Conservation (phyloP, 768 basidiomycete genomes). For the Gloeostereum incarnatum region DNA sequence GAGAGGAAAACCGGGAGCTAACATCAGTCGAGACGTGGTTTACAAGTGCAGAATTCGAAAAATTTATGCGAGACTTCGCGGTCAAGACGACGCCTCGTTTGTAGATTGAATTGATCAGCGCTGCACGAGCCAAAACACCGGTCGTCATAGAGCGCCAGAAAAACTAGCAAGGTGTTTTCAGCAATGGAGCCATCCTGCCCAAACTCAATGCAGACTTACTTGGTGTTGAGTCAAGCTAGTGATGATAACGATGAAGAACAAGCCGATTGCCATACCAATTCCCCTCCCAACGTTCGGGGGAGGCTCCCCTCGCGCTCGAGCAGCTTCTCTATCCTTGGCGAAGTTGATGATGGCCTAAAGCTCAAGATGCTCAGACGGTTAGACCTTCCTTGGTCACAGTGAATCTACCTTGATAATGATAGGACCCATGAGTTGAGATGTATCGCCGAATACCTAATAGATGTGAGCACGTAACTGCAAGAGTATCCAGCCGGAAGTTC, state of each 20-base stretch:
- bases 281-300: constrained; percentile 40
- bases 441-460: constrained; percentile 48
- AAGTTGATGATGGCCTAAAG: constrained; percentile 53
- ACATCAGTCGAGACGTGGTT: constrained; percentile 64
- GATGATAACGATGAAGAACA: constrained; percentile 37
- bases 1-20: constrained; percentile 11
- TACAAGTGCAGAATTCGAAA: constrained; percentile 52
- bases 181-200: background rate
- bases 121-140: constrained; percentile 55
- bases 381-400: background rate
- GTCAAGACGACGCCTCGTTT: constrained; percentile 58
- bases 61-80: constrained; percentile 51
- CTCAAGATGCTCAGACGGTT: background rate
- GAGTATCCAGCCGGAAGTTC: background rate
- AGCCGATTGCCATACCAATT: constrained; percentile 48
- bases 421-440: constrained; percentile 52
- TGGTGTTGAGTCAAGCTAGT: constrained; percentile 56
- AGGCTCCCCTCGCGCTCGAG: constrained; percentile 22
- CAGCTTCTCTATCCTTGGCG: constrained; percentile 35
- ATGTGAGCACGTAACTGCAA: background rate
- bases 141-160: constrained; percentile 65
- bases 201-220: constrained; percentile 19
- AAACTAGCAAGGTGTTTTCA: constrained; percentile 34
- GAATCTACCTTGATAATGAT: constrained; percentile 43
- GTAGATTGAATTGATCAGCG: constrained; percentile 64